These are phyloP conservation scores for Fomitopsis pinicola DNA, from an alignment of 1,284 basidiomycete genomes.

Conservation along the genomic window DNA sequence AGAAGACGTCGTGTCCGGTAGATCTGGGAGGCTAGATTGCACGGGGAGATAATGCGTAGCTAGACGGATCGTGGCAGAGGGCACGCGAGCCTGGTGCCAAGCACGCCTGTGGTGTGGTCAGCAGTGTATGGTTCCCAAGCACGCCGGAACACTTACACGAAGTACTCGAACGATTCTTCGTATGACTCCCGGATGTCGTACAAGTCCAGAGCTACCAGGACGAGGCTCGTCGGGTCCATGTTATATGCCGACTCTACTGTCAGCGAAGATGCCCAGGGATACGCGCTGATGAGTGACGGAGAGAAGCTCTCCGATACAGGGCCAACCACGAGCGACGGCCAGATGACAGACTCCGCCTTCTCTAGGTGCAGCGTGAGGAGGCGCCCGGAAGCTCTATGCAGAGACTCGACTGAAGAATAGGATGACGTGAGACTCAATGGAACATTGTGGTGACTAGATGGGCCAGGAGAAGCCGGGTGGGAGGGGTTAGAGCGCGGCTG, in stretches of 20 bases:
- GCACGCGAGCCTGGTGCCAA: slow-evolving; percentile 71
- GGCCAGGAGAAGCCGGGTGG: slow-evolving; percentile 43
- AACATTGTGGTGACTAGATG: slow-evolving; percentile 28
- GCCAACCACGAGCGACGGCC: slow-evolving; percentile 73
- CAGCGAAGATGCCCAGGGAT: slow-evolving; percentile 48
- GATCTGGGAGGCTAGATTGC: slow-evolving; percentile 25
- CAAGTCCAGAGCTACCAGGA: slow-evolving; percentile 61
- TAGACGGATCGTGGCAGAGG: slow-evolving; percentile 70
- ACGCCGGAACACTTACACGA: slow-evolving; percentile 47
- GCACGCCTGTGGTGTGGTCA: slow-evolving; percentile 50
- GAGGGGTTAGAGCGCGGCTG: slow-evolving; percentile 13
- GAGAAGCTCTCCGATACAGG: slow-evolving; percentile 61
- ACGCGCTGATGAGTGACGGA: slow-evolving; percentile 33
- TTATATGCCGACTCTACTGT: slow-evolving; percentile 63
- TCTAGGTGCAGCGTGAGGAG: slow-evolving; percentile 72
- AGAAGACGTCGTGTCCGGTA: slow-evolving; percentile 1
- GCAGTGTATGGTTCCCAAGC: background rate
- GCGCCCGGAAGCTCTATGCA: slow-evolving; percentile 55
- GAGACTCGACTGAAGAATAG: slow-evolving; percentile 69
- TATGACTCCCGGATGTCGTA: slow-evolving; percentile 68
- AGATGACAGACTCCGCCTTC: slow-evolving; percentile 73
- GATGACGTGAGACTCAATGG: slow-evolving; percentile 57
- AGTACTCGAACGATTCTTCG: slow-evolving; percentile 74
- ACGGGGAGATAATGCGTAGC: slow-evolving; percentile 66
- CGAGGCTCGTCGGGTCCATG: slow-evolving; percentile 78